Evolutionary conservation across 208 protist species (phyloP), one percentile per base, ranked within the genome.

Genomic region (Endotrypanum monterogeii): DNA sequence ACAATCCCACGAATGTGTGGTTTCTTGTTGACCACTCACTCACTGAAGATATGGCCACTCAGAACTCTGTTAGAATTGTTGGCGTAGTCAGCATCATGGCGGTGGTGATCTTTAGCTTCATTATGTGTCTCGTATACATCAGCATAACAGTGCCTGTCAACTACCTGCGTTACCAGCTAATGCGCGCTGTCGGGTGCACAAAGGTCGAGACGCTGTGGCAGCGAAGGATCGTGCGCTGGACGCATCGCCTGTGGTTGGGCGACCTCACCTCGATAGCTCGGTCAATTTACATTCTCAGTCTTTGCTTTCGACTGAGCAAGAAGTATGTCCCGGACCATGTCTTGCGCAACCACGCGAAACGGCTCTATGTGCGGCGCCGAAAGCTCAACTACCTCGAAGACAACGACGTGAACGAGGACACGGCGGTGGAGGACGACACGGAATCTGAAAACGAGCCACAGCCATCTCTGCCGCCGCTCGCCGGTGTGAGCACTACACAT

Each of bases 311-410:
- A 25, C 80, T 93, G 14, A 96, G 94, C 76, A 93, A 92, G 78
- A 94, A 94, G 70, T 96, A 96, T 71, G 92, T 96, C 14, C 92
- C 92, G 5, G 84, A 87, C 61, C 89, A 94, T 78, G 84, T 94
- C 39, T 80, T 96, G 61, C 84, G 83, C 51, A 81, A 84, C 62
- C 88, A 92, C 61, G 80, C 86, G 35, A 68, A 80, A 67, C 82
- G 91, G 70, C 78, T 94, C 25, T 88, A 80, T 57, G 28, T 69
- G 28, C 70, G 77, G 4, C 71, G 72, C 28, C 55, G 79, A 37
- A 78, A 73, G 18, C 81, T 67, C 41, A 80, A 83, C 61, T 70
- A 81, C 20, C 56, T 75, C 2, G 61, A 80, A 35, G 83, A 86
- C 6, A 54, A 52, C 9, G 69, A 76, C 67, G 3, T 73, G 32